Evolutionary conservation across 2,329 filamentous ascomycete species (phyloP), one percentile per base, ranked within the genome.

Genomic region (Gnomoniopsis smithogilvyi): DNA sequence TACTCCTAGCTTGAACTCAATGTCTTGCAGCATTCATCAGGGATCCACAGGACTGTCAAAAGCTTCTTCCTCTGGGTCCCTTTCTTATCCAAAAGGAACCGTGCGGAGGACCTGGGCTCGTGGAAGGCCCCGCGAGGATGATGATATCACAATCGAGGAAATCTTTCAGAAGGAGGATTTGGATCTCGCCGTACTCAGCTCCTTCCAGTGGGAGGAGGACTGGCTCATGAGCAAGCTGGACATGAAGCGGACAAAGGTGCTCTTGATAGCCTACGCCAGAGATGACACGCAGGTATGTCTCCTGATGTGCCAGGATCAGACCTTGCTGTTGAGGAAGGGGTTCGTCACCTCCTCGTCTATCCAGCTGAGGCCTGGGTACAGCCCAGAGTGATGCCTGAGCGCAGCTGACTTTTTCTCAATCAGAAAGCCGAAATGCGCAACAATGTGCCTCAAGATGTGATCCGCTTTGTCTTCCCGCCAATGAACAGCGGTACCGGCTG

Each of bases 91-190:
- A 2, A 72, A 74, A 45, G 94, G 93, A 1, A 76, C 79, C 0
- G 84, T 98, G 50, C 95, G 91, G 73, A 91, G 89, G 68, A 98
- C 95, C 0, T 94, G 89, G 85, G 86, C 84, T 0, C 78, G 78
- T 38, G 86, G 88, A 2, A 84, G 83, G 63, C 76, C 81, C 1
- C 77, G 71, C 0, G 78, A 77, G 4, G 82, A 92, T 62, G 82
- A 92, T 62, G 91, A 96, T 63, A 91, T 98, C 69, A 95, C 87
- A 61, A 86, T 98, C 45, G 91, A 96, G 67, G 92, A 97, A 70
- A 83, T 97, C 0, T 73, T 97, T 1, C 89, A 96, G 70, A 87
- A 85, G 62, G 74, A 84, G 1, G 80, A 87, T 14, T 78, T 98
- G 10, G 78, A 90, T 53, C 83, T 92, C 43, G 93, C 91, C 1